Evolutionary conservation across 805 yeast genomes (phyloP).

Genomic region (Wickerhamomyces hampshirensis): DNA sequence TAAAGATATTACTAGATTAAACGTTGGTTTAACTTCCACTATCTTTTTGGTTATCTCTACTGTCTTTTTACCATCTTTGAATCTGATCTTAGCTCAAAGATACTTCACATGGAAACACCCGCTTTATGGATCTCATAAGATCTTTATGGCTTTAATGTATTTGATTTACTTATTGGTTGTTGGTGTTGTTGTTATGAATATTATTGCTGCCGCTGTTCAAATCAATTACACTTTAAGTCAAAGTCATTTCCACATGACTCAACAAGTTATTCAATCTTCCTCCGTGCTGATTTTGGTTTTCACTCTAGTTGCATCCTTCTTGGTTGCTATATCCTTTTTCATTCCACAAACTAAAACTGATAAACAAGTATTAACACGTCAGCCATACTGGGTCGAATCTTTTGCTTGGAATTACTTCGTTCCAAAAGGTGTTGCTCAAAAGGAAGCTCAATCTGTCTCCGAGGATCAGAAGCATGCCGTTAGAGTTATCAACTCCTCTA

Average conservation of each 20-base stretch:
- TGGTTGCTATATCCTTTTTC: slow-evolving; percentile 48
- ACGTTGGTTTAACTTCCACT: slow-evolving; percentile 50
- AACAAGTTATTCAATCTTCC: slow-evolving; percentile 50
- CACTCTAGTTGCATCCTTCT: slow-evolving; percentile 47
- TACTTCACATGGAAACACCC: slow-evolving; percentile 79
- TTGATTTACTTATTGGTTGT: slow-evolving; percentile 47
- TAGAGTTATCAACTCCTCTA: slow-evolving; percentile 58
- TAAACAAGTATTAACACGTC: slow-evolving; percentile 50
- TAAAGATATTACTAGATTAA: slow-evolving; percentile 37
- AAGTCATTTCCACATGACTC: slow-evolving; percentile 43
- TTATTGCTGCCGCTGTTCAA: slow-evolving; percentile 58
- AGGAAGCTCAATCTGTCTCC: slow-evolving; percentile 36
- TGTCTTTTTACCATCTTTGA: slow-evolving; percentile 51
- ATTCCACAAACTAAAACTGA: slow-evolving; percentile 52
- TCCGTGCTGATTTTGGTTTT: slow-evolving; percentile 44
- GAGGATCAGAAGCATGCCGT: slow-evolving; percentile 36
- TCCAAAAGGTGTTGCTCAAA: slow-evolving; percentile 43
- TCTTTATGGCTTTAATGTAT: slow-evolving; percentile 47
- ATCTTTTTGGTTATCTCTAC: slow-evolving; percentile 58
- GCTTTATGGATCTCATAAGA: slow-evolving; percentile 48
- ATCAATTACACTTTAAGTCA: slow-evolving; percentile 48
- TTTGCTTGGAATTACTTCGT: slow-evolving; percentile 59
- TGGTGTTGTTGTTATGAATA: slow-evolving; percentile 59
- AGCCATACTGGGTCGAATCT: slow-evolving; percentile 74
- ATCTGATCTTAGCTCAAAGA: slow-evolving; percentile 65